Conservation (phyloP, 225 moss, liverwort and hornwort genomes). For the Straminergon stramineum region DNA sequence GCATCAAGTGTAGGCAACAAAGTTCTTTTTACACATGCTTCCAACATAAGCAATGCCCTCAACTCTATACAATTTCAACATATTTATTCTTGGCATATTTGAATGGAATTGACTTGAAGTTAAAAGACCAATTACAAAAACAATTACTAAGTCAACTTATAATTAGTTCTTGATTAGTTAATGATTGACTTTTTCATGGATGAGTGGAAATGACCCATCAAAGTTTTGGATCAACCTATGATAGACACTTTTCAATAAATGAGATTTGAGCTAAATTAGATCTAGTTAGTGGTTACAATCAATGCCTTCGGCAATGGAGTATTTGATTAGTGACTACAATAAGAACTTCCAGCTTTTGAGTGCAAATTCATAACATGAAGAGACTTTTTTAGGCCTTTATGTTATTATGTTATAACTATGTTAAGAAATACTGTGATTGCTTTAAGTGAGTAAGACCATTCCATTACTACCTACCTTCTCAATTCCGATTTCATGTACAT, state of each 20-base stretch:
- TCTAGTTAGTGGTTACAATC: neutral
- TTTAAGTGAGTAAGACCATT: neutral
- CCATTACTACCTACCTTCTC: too few species aligned
- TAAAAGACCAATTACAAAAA: neutral
- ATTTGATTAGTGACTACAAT: too few species aligned
- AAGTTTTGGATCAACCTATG: neutral
- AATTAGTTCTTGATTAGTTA: neutral
- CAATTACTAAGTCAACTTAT: neutral
- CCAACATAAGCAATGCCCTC: neutral
- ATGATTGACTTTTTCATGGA: fast-evolving
- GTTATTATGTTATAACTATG: neutral
- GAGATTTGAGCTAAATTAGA: neutral
- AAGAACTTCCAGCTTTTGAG: neutral
- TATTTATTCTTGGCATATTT: too few species aligned
- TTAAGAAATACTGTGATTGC: neutral
- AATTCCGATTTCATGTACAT: too few species aligned
- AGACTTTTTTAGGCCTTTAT: neutral
- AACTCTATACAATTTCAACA: neutral
- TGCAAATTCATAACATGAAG: neutral
- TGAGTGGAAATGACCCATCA: neutral
- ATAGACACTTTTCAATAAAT: neutral
- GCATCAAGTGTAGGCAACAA: neutral
- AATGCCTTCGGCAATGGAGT: neutral
- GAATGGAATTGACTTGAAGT: neutral
- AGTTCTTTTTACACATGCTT: neutral